phyloP scores from a whole-genome alignment of 306 rosid species.

The Comarum palustre region DNA sequence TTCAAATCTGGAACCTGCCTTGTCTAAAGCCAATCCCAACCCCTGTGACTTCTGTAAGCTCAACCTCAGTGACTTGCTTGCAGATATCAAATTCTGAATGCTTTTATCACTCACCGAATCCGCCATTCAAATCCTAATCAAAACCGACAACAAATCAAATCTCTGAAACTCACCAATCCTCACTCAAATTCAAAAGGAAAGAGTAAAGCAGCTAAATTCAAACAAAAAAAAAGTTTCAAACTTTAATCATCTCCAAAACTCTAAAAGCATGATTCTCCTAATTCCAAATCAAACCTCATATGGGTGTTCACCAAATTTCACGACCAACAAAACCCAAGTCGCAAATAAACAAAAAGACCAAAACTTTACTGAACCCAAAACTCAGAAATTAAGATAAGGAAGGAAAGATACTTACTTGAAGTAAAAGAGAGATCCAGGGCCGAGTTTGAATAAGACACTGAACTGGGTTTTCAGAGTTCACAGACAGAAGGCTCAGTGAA shows the following conservation, averaged over 20 bases:
- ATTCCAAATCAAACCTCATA: constrained; percentile 19
- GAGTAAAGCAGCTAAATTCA: constrained; percentile 9
- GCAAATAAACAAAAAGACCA: constrained; percentile 17
- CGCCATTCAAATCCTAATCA: constrained; percentile 53
- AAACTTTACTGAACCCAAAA: constrained; percentile 7
- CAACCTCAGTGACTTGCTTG: constrained; percentile 66
- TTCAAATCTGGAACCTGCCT: constrained; percentile 76
- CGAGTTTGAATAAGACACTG: constrained; percentile 33
- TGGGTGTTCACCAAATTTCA: constrained; percentile 22
- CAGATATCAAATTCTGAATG: constrained; percentile 58
- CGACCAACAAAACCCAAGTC: constrained; percentile 17
- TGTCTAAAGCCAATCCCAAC: constrained; percentile 62
- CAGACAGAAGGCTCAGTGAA: neutral
- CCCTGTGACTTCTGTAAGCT: constrained; percentile 77
- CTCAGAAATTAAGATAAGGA: neutral
- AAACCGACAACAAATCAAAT: constrained; percentile 19
- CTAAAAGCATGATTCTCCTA: constrained; percentile 11
- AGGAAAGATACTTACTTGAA: constrained; percentile 3
- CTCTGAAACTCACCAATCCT: constrained; percentile 18
- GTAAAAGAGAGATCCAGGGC: constrained; percentile 23
- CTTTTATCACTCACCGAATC: constrained; percentile 37
- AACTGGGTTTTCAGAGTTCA: constrained; percentile 1
- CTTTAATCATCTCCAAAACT: neutral
- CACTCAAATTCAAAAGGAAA: neutral
- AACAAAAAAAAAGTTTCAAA: constrained; percentile 26